Conservation (phyloP, 1,284 basidiomycete species). For the Amylostereum areolatum region DNA sequence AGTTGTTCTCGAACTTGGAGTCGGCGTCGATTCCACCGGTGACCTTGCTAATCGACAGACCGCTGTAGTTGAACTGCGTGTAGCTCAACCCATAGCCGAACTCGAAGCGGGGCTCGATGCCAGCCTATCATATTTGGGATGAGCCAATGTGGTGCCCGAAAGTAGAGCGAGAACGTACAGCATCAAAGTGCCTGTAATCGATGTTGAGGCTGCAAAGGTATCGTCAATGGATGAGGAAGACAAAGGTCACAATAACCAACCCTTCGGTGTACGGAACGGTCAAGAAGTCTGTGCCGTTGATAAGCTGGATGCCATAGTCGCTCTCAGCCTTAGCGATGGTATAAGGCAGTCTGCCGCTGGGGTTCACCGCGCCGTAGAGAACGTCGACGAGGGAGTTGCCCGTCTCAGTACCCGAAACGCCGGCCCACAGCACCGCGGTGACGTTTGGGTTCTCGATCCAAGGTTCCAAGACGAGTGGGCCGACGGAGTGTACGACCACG, state of each 20-base stretch:
- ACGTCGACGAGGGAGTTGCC: slow-evolving; percentile 53
- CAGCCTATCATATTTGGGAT: slow-evolving; percentile 16
- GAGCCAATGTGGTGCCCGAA: neutral
- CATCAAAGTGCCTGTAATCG: slow-evolving; percentile 54
- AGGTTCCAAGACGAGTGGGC: slow-evolving; percentile 35
- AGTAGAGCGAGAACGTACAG: slow-evolving; percentile 30
- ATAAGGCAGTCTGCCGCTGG: slow-evolving; percentile 49
- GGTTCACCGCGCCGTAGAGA: slow-evolving; percentile 44
- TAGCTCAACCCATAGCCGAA: slow-evolving; percentile 62
- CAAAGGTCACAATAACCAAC: slow-evolving; percentile 19
- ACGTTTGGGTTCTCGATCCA: slow-evolving; percentile 43
- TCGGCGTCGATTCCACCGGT: slow-evolving; percentile 6
- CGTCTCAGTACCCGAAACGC: slow-evolving; percentile 55
- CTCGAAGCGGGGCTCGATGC: slow-evolving; percentile 51
- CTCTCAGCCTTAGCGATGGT: slow-evolving; percentile 45
- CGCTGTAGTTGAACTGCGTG: slow-evolving; percentile 40
- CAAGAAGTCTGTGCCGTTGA: slow-evolving; percentile 25
- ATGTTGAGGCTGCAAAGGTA: slow-evolving; percentile 37
- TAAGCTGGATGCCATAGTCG: slow-evolving; percentile 43
- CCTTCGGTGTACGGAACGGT: slow-evolving; percentile 20
- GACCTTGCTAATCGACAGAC: slow-evolving; percentile 20
- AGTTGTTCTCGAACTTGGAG: slow-evolving; percentile 17
- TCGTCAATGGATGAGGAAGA: neutral
- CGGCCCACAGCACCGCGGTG: slow-evolving; percentile 38
- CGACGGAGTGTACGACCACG: slow-evolving; percentile 47